These are phyloP conservation scores for Monoraphidium neglectum DNA, from an alignment of 139 green algal species.

Conservation along the genomic window DNA sequence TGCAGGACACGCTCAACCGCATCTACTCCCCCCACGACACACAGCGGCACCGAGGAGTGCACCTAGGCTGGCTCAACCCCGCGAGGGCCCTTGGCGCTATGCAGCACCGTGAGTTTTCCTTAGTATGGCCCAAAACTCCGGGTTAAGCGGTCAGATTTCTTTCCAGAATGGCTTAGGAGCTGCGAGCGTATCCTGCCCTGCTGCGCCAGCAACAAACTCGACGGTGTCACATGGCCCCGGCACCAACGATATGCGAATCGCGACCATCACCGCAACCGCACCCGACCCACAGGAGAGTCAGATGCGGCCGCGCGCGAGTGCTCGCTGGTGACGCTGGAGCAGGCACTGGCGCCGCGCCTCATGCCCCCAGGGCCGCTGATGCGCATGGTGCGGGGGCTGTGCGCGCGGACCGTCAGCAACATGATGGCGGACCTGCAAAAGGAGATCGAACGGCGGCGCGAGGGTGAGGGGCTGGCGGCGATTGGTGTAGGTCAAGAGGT, in stretches of 20 bases:
- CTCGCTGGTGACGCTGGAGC: constrained; percentile 30
- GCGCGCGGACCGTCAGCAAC: constrained; percentile 23
- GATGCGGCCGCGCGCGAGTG: neutral
- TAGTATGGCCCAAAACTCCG: too few relatives aligned
- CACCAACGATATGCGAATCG: too few relatives aligned
- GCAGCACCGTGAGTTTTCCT: constrained; percentile 3
- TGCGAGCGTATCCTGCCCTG: too few relatives aligned
- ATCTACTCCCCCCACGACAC: constrained; percentile 1
- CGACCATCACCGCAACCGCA: too few relatives aligned
- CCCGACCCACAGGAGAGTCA: neutral
- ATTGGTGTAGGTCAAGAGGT: neutral
- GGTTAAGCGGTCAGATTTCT: too few relatives aligned
- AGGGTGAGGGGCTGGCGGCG: neutral
- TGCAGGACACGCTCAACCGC: constrained; percentile 23
- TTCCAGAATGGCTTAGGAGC: too few relatives aligned
- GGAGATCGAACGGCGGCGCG: constrained; percentile 5
- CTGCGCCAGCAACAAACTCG: too few relatives aligned
- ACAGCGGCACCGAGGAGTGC: neutral
- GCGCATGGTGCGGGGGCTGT: constrained; percentile 26
- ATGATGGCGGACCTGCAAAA: constrained; percentile 29
- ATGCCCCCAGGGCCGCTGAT: constrained; percentile 14
- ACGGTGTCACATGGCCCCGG: too few relatives aligned
- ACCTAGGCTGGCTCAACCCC: neutral
- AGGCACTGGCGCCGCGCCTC: constrained; percentile 15
- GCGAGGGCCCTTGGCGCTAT: neutral